A percentile compares a stretch with the other conserved stretches of the same genome.
Evolutionary conservation across 2,329 filamentous ascomycete genomes (phyloP).

Genomic region (Ascochyta clinopodiicola): DNA sequence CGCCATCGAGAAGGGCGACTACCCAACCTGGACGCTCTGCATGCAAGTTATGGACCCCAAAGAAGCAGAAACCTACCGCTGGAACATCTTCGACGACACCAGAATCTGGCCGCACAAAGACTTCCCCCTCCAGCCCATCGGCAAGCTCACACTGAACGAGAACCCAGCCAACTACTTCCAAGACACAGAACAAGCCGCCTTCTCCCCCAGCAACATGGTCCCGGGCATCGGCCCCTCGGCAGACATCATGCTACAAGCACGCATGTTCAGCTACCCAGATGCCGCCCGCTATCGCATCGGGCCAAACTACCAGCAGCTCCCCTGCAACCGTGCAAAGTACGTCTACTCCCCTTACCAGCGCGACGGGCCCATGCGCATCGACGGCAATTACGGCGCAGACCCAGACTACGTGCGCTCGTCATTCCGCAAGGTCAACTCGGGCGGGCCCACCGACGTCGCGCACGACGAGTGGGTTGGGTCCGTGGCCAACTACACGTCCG

Average conservation of each 20-base stretch:
- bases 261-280: slow-evolving; percentile 69
- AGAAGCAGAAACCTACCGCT: slow-evolving; percentile 56
- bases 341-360: slow-evolving; percentile 39
- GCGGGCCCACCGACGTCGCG: slow-evolving; percentile 25
- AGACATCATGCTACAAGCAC: slow-evolving; percentile 67
- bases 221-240: slow-evolving; percentile 68
- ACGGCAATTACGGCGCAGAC: slow-evolving; percentile 56
- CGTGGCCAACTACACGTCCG: slow-evolving; percentile 26
- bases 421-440: slow-evolving; percentile 16
- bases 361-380: slow-evolving; percentile 40
- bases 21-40: slow-evolving; percentile 60
- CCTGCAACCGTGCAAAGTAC: slow-evolving; percentile 40
- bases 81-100: slow-evolving; percentile 64
- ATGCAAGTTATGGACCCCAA: slow-evolving; percentile 62
- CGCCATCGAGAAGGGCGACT: slow-evolving; percentile 55
- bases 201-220: slow-evolving; percentile 69
- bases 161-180: slow-evolving; percentile 71
- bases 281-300: slow-evolving; percentile 58
- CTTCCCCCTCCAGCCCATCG: slow-evolving; percentile 58
- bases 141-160: slow-evolving; percentile 59
- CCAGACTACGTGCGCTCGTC: slow-evolving; percentile 53
- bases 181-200: slow-evolving; percentile 72
- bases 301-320: slow-evolving; percentile 58
- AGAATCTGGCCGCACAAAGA: slow-evolving; percentile 61
- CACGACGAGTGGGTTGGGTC: slow-evolving; percentile 31